Conservation (phyloP, 805 yeast genomes). For the Jamesozyma jinghongensis region DNA sequence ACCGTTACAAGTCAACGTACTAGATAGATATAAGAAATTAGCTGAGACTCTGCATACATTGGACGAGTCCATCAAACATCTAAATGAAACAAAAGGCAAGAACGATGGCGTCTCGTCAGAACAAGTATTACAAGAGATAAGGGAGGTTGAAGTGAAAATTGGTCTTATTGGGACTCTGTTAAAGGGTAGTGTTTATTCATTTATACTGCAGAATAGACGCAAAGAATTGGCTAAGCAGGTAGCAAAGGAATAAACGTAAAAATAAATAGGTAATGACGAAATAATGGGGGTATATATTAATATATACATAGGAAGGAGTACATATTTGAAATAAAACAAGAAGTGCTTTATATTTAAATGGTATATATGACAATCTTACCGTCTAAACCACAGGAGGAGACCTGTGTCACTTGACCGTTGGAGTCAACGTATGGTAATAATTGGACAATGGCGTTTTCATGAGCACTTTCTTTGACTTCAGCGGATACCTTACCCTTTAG, state of each 20-base stretch:
- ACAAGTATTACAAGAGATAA: slow-evolving; percentile 40
- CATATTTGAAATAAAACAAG: too few relatives aligned
- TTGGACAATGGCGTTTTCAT: slow-evolving; percentile 80
- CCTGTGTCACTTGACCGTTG: slow-evolving; percentile 45
- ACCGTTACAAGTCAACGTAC: slow-evolving; percentile 25
- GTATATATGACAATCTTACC: slow-evolving; percentile 81
- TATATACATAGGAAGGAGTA: neutral
- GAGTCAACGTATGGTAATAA: slow-evolving; percentile 44
- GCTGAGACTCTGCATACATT: slow-evolving; percentile 22
- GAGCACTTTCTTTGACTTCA: slow-evolving; percentile 54
- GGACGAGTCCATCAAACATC: slow-evolving; percentile 21
- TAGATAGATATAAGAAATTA: slow-evolving; percentile 23
- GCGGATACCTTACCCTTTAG: slow-evolving; percentile 71
- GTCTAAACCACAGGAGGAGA: slow-evolving; percentile 77
- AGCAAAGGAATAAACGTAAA: neutral
- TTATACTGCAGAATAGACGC: slow-evolving; percentile 44
- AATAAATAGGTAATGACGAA: neutral
- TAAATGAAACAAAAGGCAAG: slow-evolving; percentile 10
- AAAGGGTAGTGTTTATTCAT: slow-evolving; percentile 61
- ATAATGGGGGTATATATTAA: neutral
- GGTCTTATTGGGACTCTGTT: slow-evolving; percentile 57
- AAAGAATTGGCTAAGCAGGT: slow-evolving; percentile 3
- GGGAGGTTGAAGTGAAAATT: slow-evolving; percentile 53
- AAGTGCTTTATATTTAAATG: slow-evolving; percentile 26
- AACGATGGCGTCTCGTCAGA: slow-evolving; percentile 17